Conservation (phyloP, 2,329 filamentous ascomycete genomes). For the Alternaria atra region DNA sequence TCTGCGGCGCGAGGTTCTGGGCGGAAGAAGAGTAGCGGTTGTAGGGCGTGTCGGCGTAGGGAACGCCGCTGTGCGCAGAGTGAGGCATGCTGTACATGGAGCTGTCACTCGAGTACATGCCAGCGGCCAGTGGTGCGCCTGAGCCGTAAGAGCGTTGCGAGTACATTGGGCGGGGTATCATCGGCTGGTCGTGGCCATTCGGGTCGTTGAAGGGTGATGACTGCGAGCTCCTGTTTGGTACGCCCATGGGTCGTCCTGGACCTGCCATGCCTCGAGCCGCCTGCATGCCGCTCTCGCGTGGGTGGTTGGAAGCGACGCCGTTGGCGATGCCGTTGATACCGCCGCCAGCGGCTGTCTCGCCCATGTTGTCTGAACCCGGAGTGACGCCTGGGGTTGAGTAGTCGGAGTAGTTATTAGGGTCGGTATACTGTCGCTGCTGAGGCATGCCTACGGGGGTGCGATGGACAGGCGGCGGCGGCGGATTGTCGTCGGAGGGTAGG, state of each 20-base stretch:
- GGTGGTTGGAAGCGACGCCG: conserved; percentile 66
- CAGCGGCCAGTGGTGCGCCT: conserved; percentile 39
- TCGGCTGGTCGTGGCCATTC: conserved; percentile 34
- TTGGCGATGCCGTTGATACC: conserved; percentile 74
- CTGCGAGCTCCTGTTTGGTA: conserved; percentile 33
- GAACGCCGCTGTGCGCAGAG: conserved; percentile 44
- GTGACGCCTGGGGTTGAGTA: conserved; percentile 56
- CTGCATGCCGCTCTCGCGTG: conserved; percentile 70
- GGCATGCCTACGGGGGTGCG: conserved; percentile 41
- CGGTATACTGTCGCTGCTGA: conserved; percentile 37
- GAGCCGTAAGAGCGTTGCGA: conserved; percentile 34
- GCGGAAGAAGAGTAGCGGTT: conserved; percentile 62
- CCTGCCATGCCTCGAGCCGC: conserved; percentile 60
- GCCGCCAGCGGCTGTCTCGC: conserved; percentile 66
- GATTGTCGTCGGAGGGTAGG: conserved; percentile 32
- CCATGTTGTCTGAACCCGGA: conserved; percentile 72
- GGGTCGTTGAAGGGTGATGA: conserved; percentile 39
- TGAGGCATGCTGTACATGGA: conserved; percentile 62
- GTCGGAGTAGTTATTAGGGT: conserved; percentile 47
- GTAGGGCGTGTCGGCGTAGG: conserved; percentile 72
- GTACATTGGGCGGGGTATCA: conserved; percentile 32
- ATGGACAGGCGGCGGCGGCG: conserved; percentile 48
- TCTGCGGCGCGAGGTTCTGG: conserved; percentile 41
- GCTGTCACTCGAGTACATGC: conserved; percentile 46
- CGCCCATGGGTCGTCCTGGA: conserved; percentile 32